These are phyloP conservation scores for Colletotrichum echinochloae DNA, from an alignment of 2,329 filamentous ascomycete species.

Conservation along the genomic window DNA sequence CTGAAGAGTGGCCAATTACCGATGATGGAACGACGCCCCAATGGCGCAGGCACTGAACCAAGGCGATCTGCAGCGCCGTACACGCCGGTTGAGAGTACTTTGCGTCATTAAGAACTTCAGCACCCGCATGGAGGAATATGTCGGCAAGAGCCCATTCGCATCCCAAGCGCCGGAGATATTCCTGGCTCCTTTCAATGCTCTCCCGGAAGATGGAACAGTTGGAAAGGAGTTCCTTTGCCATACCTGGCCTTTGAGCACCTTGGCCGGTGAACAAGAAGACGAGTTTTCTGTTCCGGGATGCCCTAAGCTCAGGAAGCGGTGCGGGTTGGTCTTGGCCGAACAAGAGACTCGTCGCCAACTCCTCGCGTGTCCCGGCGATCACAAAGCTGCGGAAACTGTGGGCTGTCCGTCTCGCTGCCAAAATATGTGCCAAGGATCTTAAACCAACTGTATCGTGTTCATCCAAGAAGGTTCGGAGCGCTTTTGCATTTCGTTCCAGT, in stretches of 20 bases:
- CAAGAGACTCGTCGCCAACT: slow-evolving; percentile 18
- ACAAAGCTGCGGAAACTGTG: slow-evolving; percentile 16
- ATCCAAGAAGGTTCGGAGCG: neutral
- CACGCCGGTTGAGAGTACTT: slow-evolving; percentile 49
- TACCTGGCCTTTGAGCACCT: slow-evolving; percentile 48
- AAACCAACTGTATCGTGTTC: neutral
- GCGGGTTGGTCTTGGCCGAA: slow-evolving; percentile 18
- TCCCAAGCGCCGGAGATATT: neutral
- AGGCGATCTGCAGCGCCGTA: slow-evolving; percentile 48
- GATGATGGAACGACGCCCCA: slow-evolving; percentile 50
- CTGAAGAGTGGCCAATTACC: slow-evolving; percentile 62
- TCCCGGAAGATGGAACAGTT: slow-evolving; percentile 46
- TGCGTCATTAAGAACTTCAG: slow-evolving; percentile 37
- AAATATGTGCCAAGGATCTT: neutral
- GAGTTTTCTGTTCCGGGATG: slow-evolving; percentile 21
- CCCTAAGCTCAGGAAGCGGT: slow-evolving; percentile 13
- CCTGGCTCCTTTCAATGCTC: slow-evolving; percentile 14
- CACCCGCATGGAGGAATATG: neutral
- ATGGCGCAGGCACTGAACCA: slow-evolving; percentile 45
- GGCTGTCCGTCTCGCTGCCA: neutral
- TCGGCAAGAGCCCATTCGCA: slow-evolving; percentile 2
- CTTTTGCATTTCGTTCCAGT: neutral
- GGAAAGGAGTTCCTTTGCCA: slow-evolving; percentile 48
- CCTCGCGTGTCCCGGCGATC: slow-evolving; percentile 41
- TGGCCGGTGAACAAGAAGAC: slow-evolving; percentile 51